Evolutionary conservation across 2,329 filamentous ascomycete genomes (phyloP).

Genomic region (Dothistroma septosporum): DNA sequence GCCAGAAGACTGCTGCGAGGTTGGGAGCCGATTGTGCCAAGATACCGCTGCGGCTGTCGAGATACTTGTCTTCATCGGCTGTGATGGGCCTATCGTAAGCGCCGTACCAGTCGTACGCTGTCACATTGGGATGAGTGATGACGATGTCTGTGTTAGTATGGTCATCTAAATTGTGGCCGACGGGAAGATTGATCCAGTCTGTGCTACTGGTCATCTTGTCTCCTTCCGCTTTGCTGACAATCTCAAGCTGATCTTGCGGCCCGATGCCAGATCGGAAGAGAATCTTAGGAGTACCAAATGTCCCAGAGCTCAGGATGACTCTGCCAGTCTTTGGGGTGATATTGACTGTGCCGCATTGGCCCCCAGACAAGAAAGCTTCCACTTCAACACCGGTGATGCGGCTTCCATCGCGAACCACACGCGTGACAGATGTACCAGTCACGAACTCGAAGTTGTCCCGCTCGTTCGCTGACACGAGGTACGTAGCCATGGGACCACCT

Average conservation of each 20-base stretch:
- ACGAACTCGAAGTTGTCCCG: slow-evolving; percentile 64
- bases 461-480: slow-evolving; percentile 58
- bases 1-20: slow-evolving; percentile 60
- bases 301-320: slow-evolving; percentile 51
- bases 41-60: slow-evolving; percentile 53
- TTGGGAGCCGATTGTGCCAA: slow-evolving; percentile 63
- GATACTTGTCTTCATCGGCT: slow-evolving; percentile 40
- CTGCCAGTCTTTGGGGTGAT: slow-evolving; percentile 58
- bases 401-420: slow-evolving; percentile 60
- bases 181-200: slow-evolving; percentile 51
- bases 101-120: slow-evolving; percentile 62
- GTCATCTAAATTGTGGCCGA: slow-evolving; percentile 50
- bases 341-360: slow-evolving; percentile 57
- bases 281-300: slow-evolving; percentile 62
- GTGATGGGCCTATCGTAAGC: slow-evolving; percentile 50
- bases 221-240: slow-evolving; percentile 46
- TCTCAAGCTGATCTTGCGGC: slow-evolving; percentile 49
- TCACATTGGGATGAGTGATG: slow-evolving; percentile 49
- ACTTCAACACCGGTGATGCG: slow-evolving; percentile 65
- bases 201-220: slow-evolving; percentile 41
- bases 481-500: slow-evolving; percentile 66
- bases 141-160: slow-evolving; percentile 56
- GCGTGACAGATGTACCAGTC: slow-evolving; percentile 62
- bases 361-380: slow-evolving; percentile 51
- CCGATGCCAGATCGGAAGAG: slow-evolving; percentile 64